Conservation (phyloP, 768 basidiomycete genomes). For the Rhizopogon rudus region DNA sequence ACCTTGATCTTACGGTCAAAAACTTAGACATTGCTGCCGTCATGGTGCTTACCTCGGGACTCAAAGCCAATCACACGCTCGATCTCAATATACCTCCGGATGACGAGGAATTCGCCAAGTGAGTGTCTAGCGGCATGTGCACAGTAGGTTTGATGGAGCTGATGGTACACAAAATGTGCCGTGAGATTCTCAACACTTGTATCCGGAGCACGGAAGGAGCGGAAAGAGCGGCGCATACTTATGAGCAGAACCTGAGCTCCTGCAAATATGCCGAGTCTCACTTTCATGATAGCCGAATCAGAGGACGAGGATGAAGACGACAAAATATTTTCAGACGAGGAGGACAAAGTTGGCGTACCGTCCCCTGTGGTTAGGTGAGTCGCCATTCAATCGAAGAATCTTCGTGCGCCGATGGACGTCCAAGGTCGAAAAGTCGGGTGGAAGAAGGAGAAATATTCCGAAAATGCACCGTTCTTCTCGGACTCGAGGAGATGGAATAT, state of each 20-base stretch:
- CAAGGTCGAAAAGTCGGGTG: constrained; percentile 73
- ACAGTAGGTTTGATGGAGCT: constrained; percentile 11
- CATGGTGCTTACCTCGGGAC: constrained; percentile 82
- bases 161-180: constrained; percentile 56
- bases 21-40: constrained; percentile 88
- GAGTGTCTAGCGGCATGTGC: not conserved
- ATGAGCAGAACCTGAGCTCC: constrained; percentile 63
- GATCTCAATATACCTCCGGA: constrained; percentile 90
- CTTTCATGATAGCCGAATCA: constrained; percentile 47
- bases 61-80: constrained; percentile 78
- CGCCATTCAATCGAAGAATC: not conserved
- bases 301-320: constrained; percentile 47
- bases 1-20: constrained; percentile 88
- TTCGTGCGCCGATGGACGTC: not conserved
- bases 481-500: constrained; percentile 56
- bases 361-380: constrained; percentile 19
- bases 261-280: constrained; percentile 70
- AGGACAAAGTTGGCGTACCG: constrained; percentile 19
- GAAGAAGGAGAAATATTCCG: constrained; percentile 98
- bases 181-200: constrained; percentile 87
- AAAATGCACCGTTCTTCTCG: constrained; percentile 77
- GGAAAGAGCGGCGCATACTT: constrained; percentile 32
- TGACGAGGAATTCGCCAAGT: constrained; percentile 73
- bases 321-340: constrained; percentile 26
- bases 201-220: constrained; percentile 92